Evolutionary conservation across 371 early-diverging fungal species (phyloP), one percentile per base, ranked within the genome.

Genomic region (Entomophthora muscae): DNA sequence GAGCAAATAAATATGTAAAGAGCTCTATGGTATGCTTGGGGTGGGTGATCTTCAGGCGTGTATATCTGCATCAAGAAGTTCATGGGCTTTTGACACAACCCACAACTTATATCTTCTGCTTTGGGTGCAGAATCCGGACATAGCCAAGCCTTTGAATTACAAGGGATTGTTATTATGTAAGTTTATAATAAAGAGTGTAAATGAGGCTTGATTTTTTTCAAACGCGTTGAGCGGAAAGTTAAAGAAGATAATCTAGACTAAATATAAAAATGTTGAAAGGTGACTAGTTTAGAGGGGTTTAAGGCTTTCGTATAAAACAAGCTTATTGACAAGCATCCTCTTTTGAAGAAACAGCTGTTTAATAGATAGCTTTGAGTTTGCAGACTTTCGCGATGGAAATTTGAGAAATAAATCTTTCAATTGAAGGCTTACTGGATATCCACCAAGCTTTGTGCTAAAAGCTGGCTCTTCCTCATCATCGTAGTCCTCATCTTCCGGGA

Each of bases 1-100:
- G 83, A 86, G 74, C 98, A 97, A 67, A 88, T 82, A 67, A 90
- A 95, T 1, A 95, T 80, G 67, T 93, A 95, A 17, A 95, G 71
- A 55, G 82, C 79, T 51, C 98, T 83, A 67, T 93, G 93, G 66
- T 84, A 95, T 1, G 98, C 95, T 65, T 89, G 85, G 0, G 70
- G 71, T 0, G 91, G 88, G 29, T 82, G 74, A 68, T 95, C 92
- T 66, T 95, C 94, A 21, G 96, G 94, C 0, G 95, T 90, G 67
- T 91, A 97, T 0, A 96, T 66, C 82, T 95, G 95, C 59, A 92
- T 58, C 63, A 96, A 78, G 63, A 93, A 74, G 5, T 72, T 68
- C 91, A 95, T 85, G 10, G 86, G 84, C 42, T 82, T 78, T 17
- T 72, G 67, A 71, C 97, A 96, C n/a, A 79, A 78, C 30, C 81